A percentile compares a stretch with the other conserved stretches of the same genome.
Evolutionary conservation across 2,329 filamentous ascomycete species (phyloP).

Genomic region (Penicillium nordicum): DNA sequence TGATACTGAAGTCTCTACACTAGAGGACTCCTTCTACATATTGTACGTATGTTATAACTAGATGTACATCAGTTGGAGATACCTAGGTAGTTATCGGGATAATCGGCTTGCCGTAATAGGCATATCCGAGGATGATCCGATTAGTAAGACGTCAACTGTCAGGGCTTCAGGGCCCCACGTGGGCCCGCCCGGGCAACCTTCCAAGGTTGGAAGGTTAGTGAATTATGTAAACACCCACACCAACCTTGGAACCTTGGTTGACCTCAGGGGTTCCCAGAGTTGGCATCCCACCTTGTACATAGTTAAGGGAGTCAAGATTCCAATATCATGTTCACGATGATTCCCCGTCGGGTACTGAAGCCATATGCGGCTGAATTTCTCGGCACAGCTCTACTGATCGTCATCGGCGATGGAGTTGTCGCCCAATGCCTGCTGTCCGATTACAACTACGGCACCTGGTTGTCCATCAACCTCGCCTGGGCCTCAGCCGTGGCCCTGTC

Average conservation of each 20-base stretch:
- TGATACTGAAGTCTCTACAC: background rate
- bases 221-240: background rate
- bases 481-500: conserved; percentile 30
- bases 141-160: background rate
- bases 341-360: conserved; percentile 21
- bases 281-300: background rate
- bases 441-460: conserved; percentile 34
- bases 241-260: background rate
- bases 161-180: too few species aligned
- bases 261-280: background rate
- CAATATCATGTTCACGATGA: conserved; percentile 1
- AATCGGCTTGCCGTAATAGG: background rate
- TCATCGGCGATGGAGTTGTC: conserved; percentile 34
- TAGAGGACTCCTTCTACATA: background rate
- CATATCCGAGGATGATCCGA: background rate
- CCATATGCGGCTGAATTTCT: conserved; percentile 33
- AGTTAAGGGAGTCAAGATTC: background rate
- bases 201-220: too few species aligned
- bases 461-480: conserved; percentile 36
- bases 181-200: too few species aligned
- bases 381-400: conserved; percentile 31
- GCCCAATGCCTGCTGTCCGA: conserved; percentile 32
- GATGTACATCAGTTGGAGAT: too few species aligned
- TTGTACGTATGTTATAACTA: too few species aligned
- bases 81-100: too few species aligned